phyloP scores from a whole-genome alignment of 202 grass and related monocot genomes.

The Zoysia matrella region DNA sequence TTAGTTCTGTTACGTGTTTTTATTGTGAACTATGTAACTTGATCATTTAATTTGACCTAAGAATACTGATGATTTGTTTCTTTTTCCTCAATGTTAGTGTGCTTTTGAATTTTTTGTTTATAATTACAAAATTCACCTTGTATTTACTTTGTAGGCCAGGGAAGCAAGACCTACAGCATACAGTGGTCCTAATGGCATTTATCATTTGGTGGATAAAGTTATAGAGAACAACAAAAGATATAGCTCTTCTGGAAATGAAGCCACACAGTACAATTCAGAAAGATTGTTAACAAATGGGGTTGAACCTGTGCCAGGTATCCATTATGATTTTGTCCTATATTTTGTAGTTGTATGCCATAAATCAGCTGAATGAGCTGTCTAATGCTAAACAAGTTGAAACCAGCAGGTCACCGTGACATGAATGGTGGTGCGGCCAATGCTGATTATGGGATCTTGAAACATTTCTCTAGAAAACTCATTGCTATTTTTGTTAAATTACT shows the following conservation, averaged over 20 bases:
- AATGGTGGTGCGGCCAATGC: constrained; percentile 29
- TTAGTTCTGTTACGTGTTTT: neutral
- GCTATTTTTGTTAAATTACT: constrained; percentile 64
- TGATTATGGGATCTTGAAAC: constrained; percentile 58
- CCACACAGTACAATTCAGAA: constrained; percentile 33
- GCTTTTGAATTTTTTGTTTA: neutral
- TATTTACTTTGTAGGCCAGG: constrained; percentile 56
- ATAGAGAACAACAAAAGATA: constrained; percentile 60
- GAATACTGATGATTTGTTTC: constrained; percentile 1
- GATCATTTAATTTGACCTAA: neutral
- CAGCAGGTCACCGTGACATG: constrained; percentile 35
- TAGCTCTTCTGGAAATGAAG: constrained; percentile 44
- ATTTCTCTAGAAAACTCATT: constrained; percentile 65
- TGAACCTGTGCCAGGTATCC: constrained; percentile 45
- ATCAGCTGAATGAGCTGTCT: constrained; percentile 28
- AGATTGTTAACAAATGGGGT: constrained; percentile 28
- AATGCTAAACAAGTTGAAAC: constrained; percentile 41
- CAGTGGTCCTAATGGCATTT: constrained; percentile 53
- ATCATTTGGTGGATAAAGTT: constrained; percentile 51
- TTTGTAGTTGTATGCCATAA: neutral
- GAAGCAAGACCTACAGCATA: constrained; percentile 62
- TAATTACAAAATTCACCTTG: constrained; percentile 21
- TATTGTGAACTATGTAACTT: constrained; percentile 20
- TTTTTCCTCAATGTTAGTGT: constrained; percentile 22
- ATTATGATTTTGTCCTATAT: neutral